Percentiles rank a stretch among this genome's conserved stretches.
These are phyloP conservation scores for Botrytis fragariae DNA, from an alignment of 2,329 filamentous ascomycete species.

Conservation along the genomic window DNA sequence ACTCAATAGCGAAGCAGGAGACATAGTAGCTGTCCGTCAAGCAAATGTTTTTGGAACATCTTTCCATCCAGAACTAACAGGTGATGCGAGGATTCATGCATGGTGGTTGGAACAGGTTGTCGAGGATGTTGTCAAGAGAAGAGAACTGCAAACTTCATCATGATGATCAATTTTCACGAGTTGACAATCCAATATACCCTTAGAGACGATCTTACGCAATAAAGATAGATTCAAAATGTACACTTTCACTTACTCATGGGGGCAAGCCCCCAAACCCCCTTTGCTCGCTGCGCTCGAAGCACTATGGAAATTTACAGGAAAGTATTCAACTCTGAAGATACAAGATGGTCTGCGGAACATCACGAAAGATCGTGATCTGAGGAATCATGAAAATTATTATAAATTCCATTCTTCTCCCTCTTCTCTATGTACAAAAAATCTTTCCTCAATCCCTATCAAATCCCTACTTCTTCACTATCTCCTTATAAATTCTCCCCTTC, in stretches of 20 bases:
- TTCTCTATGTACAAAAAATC: background rate
- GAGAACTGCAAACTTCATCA: background rate
- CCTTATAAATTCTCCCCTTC: background rate
- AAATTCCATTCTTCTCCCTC: fast-evolving
- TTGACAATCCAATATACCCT: background rate
- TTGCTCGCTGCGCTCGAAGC: background rate
- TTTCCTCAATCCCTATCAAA: background rate
- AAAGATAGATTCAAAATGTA: background rate
- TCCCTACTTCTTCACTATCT: background rate
- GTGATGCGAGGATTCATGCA: constrained; percentile 80
- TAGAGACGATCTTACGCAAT: background rate
- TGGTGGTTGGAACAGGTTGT: constrained; percentile 86
- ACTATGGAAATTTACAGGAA: background rate
- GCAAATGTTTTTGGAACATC: constrained; percentile 92
- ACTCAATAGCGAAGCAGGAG: constrained; percentile 50
- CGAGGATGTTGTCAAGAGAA: constrained; percentile 36
- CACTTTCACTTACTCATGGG: background rate
- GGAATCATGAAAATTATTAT: no score
- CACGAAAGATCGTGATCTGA: background rate
- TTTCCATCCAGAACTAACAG: constrained; percentile 92
- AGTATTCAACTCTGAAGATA: background rate
- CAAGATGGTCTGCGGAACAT: fast-evolving
- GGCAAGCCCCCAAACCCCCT: no score
- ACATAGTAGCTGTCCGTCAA: constrained; percentile 87
- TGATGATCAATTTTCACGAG: background rate